These are phyloP conservation scores for Mycosphaerelloides madeirae DNA, from an alignment of 2,329 filamentous ascomycete genomes.

Conservation along the genomic window DNA sequence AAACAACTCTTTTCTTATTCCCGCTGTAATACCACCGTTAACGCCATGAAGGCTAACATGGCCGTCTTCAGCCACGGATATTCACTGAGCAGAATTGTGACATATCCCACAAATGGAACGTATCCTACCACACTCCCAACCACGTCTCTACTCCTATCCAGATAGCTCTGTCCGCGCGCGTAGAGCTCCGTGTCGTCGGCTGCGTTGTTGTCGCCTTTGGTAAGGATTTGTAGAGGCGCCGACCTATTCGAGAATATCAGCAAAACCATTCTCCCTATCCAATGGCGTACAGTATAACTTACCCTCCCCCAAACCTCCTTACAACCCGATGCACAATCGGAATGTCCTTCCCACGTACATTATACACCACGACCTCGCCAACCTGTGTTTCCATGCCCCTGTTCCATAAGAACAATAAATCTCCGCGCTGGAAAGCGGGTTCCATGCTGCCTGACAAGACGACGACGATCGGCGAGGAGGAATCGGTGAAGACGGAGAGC, in stretches of 20 bases:
- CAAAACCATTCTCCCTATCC: not conserved
- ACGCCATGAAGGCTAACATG: conserved; percentile 89
- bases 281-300: conserved; percentile 28
- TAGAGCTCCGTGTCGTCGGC: conserved; percentile 92
- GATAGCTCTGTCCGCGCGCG: conserved; percentile 77
- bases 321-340: conserved; percentile 95
- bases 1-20: conserved; percentile 52
- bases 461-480: conserved; percentile 66
- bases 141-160: conserved; percentile 75
- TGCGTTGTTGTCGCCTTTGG: conserved; percentile 95
- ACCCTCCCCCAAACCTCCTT: conserved; percentile 60
- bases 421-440: conserved; percentile 73
- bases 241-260: conserved; percentile 29
- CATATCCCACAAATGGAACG: conserved; percentile 91
- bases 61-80: conserved; percentile 96
- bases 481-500: conserved; percentile 70
- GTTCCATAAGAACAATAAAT: conserved; percentile 74
- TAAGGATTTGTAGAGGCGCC: conserved; percentile 65
- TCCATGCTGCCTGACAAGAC: conserved; percentile 84
- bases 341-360: conserved; percentile 89
- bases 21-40: conserved; percentile 86
- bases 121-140: conserved; percentile 90
- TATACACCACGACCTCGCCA: conserved; percentile 73
- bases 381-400: conserved; percentile 59
- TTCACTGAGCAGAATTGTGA: conserved; percentile 91